Evolutionary conservation across 345 rosid genomes (phyloP).

Genomic region (Populus tremula): DNA sequence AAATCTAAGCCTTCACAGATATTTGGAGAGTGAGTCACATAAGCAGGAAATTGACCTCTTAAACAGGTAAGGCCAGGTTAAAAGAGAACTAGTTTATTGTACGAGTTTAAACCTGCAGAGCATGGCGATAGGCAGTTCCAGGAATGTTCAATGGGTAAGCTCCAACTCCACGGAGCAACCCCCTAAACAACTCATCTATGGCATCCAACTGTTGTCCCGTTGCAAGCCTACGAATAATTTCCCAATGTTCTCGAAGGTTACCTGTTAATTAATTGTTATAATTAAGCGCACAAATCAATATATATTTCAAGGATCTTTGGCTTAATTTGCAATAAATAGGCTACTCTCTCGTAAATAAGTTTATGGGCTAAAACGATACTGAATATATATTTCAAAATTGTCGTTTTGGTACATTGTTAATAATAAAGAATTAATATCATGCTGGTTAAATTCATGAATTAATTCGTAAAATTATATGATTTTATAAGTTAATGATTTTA

Average conservation of each 20-base stretch:
- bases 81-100: too few species aligned
- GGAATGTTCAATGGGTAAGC: conserved; percentile 39
- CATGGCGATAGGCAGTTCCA: conserved; percentile 33
- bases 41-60: too few species aligned
- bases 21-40: not conserved
- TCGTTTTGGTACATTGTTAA: too few species aligned
- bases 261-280: not conserved
- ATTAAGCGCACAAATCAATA: not conserved
- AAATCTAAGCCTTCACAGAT: not conserved
- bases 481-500: too few species aligned
- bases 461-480: too few species aligned
- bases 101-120: conserved; percentile 25
- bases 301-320: too few species aligned
- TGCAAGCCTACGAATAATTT: conserved; percentile 35
- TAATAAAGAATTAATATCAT: too few species aligned
- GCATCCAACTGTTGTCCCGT: conserved; percentile 27
- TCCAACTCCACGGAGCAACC: conserved; percentile 26
- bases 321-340: too few species aligned
- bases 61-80: too few species aligned
- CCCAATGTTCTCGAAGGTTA: conserved; percentile 39
- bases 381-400: too few species aligned
- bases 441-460: accelerated
- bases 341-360: too few species aligned
- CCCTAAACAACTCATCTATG: conserved; percentile 17
- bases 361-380: too few species aligned